Percentiles rank a stretch among this genome's conserved stretches.
These are phyloP conservation scores for Gastrolobium bilobum DNA, from an alignment of 306 rosid genomes.

Conservation along the genomic window DNA sequence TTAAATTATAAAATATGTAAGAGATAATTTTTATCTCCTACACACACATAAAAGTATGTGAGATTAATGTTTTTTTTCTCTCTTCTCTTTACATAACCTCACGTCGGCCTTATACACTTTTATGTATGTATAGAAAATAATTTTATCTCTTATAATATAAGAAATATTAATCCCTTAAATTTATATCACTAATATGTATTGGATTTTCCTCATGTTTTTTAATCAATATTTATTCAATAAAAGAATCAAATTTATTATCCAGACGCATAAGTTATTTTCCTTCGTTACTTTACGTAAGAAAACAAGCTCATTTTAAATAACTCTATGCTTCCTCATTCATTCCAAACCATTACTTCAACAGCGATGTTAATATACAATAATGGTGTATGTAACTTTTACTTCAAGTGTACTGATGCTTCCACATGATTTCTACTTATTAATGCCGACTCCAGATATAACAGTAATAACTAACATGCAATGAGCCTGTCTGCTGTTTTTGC, in stretches of 20 bases:
- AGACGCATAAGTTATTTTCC: no score
- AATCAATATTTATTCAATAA: background rate
- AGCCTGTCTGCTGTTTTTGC: background rate
- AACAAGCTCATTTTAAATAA: background rate
- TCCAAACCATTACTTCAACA: background rate
- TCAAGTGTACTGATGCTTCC: constrained; percentile 31
- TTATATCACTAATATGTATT: background rate
- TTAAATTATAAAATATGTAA: background rate
- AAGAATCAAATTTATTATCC: background rate
- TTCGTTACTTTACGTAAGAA: background rate
- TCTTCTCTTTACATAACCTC: no score
- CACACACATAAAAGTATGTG: no score
- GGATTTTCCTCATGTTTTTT: background rate
- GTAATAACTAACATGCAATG: constrained; percentile 30
- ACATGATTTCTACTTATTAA: constrained; percentile 20
- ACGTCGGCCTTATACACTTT: no score
- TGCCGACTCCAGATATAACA: background rate
- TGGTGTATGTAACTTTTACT: constrained; percentile 15
- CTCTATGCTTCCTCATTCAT: constrained; percentile 14
- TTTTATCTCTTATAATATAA: no score
- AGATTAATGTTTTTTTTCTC: no score
- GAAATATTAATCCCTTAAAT: no score
- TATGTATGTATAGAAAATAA: no score
- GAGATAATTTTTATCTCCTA: no score
- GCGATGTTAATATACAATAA: background rate